phyloP scores from a whole-genome alignment of 176 grass and related monocot species.

The Avena insularis region DNA sequence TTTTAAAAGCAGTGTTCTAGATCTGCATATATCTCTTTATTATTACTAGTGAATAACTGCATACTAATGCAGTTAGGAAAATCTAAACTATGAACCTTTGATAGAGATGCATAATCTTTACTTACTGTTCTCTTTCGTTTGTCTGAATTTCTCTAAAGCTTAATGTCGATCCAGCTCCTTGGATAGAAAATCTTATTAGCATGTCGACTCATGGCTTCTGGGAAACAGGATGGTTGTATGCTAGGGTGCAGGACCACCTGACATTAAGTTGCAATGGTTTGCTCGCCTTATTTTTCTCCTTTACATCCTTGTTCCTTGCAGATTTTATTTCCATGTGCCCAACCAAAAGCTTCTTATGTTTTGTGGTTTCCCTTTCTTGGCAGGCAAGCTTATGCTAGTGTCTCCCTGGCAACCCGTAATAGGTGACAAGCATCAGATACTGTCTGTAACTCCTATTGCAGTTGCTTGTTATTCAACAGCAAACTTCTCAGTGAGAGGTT shows the following conservation, averaged over 20 bases:
- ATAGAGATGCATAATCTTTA: constrained; percentile 18
- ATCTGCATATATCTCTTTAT: constrained; percentile 19
- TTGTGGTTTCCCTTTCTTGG: constrained; percentile 40
- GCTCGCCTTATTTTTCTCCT: constrained; percentile 34
- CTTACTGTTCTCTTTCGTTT: constrained; percentile 36
- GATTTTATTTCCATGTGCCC: constrained; percentile 1
- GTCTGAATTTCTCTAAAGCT: constrained; percentile 55
- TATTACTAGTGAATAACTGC: constrained; percentile 1
- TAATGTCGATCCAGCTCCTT: constrained; percentile 55
- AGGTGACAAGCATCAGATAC: constrained; percentile 57
- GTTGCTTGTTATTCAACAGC: constrained; percentile 48
- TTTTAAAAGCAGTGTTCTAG: not conserved
- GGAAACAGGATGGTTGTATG: constrained; percentile 80
- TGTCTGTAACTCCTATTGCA: constrained; percentile 55
- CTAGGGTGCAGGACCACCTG: constrained; percentile 62
- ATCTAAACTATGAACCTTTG: constrained; percentile 17
- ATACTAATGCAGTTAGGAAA: constrained; percentile 17
- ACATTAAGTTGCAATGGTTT: constrained; percentile 76
- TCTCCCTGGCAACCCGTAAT: constrained; percentile 58
- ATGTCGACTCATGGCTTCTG: constrained; percentile 59
- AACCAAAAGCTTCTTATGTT: constrained; percentile 27
- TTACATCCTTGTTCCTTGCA: not conserved
- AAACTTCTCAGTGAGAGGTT: constrained; percentile 78
- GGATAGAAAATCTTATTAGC: constrained; percentile 69
- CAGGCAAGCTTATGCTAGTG: constrained; percentile 76